phyloP scores from a whole-genome alignment of 805 yeast species.

The Sugiyamaella lignohabitans region DNA sequence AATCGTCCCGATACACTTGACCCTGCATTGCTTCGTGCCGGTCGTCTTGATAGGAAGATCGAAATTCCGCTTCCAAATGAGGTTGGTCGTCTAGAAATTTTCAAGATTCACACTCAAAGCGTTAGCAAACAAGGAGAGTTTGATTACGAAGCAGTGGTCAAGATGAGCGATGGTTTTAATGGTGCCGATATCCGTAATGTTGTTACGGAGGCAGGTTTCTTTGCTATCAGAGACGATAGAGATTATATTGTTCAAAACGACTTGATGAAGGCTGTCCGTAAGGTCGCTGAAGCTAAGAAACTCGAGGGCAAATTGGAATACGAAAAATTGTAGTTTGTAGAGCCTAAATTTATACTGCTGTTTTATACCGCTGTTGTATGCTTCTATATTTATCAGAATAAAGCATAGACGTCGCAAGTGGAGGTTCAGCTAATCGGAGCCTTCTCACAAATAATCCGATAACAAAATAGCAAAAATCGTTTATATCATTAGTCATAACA shows the following conservation, averaged over 20 bases:
- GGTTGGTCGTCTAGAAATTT: slow-evolving; percentile 87
- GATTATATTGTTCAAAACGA: slow-evolving; percentile 91
- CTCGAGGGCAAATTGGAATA: slow-evolving; percentile 94
- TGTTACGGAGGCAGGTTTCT: slow-evolving; percentile 97
- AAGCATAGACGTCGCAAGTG: too few relatives aligned
- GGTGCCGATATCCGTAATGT: slow-evolving; percentile 98
- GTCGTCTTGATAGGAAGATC: slow-evolving; percentile 92
- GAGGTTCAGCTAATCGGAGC: too few relatives aligned
- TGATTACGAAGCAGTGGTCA: slow-evolving; percentile 94
- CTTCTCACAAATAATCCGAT: too few relatives aligned
- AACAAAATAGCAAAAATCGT: too few relatives aligned
- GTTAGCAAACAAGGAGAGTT: slow-evolving; percentile 91
- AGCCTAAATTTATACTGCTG: not conserved
- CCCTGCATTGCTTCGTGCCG: slow-evolving; percentile 95
- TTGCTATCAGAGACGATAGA: slow-evolving; percentile 96
- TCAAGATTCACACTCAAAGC: slow-evolving; percentile 83
- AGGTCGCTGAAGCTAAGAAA: slow-evolving; percentile 94
- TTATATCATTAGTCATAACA: not conserved
- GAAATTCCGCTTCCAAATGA: slow-evolving; percentile 95
- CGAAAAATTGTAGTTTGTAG: slow-evolving; percentile 61
- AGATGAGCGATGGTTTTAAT: slow-evolving; percentile 98
- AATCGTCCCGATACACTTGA: slow-evolving; percentile 97
- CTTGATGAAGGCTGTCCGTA: slow-evolving; percentile 95
- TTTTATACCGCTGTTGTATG: not conserved
- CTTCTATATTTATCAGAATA: too few relatives aligned